Percentiles rank a stretch among this genome's conserved stretches.
Conservation (phyloP, 2,329 filamentous ascomycete species). For the Teratosphaeria destructans region DNA sequence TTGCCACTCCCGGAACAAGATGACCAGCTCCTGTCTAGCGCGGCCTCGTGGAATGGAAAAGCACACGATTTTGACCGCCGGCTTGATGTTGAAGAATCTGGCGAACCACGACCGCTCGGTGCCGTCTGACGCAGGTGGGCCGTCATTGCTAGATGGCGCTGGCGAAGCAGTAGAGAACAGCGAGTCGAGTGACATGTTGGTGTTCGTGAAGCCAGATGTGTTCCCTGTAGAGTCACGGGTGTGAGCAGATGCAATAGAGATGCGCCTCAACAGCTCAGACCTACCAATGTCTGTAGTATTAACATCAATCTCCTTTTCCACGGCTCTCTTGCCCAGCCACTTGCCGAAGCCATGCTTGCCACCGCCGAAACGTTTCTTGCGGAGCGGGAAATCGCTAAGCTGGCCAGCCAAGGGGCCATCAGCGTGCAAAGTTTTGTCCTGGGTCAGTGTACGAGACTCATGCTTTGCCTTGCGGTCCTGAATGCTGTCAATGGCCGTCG, state of each 20-base stretch:
- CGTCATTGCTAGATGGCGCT: conserved; percentile 41
- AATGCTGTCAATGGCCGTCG: conserved; percentile 9
- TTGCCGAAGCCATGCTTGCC: conserved; percentile 41
- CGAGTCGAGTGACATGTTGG: conserved; percentile 17
- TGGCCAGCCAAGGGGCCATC: conserved; percentile 22
- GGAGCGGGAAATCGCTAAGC: conserved; percentile 36
- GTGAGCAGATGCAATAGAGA: neutral
- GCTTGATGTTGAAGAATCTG: conserved; percentile 80
- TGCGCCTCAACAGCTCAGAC: neutral
- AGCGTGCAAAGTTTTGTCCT: conserved; percentile 20
- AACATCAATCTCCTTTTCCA: conserved; percentile 15
- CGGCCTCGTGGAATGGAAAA: conserved; percentile 62
- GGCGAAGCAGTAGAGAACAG: conserved; percentile 24
- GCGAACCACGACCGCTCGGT: conserved; percentile 70
- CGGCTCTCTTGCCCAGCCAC: conserved; percentile 42
- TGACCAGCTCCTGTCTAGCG: conserved; percentile 65
- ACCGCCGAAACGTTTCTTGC: conserved; percentile 23
- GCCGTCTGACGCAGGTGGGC: conserved; percentile 16
- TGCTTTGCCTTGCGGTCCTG: conserved; percentile 10
- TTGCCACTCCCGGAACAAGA: conserved; percentile 66
- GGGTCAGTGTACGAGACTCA: neutral
- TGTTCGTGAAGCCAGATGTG: conserved; percentile 9
- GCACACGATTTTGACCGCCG: conserved; percentile 64
- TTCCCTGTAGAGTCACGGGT: conserved; percentile 7
- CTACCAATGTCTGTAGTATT: conserved; percentile 4